phyloP scores from a whole-genome alignment of 2,329 filamentous ascomycete genomes.

The Saccharata proteae region DNA sequence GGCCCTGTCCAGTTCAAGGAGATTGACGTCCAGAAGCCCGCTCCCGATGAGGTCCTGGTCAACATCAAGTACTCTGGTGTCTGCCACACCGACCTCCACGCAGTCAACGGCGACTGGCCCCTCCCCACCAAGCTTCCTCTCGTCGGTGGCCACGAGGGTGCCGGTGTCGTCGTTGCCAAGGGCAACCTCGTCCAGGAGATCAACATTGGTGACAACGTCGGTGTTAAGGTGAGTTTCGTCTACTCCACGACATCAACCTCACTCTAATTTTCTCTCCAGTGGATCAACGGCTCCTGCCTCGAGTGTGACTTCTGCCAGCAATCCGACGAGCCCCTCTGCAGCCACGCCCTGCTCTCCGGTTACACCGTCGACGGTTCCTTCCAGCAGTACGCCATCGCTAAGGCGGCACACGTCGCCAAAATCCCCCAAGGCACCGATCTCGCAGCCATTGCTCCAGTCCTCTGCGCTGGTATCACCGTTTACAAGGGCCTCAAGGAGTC shows the following conservation, averaged over 20 bases:
- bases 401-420: slow-evolving; percentile 72
- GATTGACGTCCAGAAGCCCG: slow-evolving; percentile 71
- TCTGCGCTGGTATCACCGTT: slow-evolving; percentile 78
- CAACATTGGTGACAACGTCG: slow-evolving; percentile 71
- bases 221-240: slow-evolving; percentile 46
- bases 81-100: slow-evolving; percentile 77
- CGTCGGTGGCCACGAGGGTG: slow-evolving; percentile 69
- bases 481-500: slow-evolving; percentile 90
- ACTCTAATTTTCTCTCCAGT: slow-evolving; percentile 30
- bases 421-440: slow-evolving; percentile 67
- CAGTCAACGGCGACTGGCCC: slow-evolving; percentile 84
- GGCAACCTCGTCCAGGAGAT: slow-evolving; percentile 68
- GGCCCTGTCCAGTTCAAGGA: slow-evolving; percentile 60
- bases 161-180: slow-evolving; percentile 68
- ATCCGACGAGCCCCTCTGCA: slow-evolving; percentile 72
- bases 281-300: slow-evolving; percentile 82
- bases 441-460: slow-evolving; percentile 65
- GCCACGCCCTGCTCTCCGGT: slow-evolving; percentile 62
- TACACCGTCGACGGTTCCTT: slow-evolving; percentile 91
- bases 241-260: background rate
- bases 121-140: slow-evolving; percentile 70
- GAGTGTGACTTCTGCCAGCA: slow-evolving; percentile 66
- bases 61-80: slow-evolving; percentile 86
- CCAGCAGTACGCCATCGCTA: slow-evolving; percentile 83
- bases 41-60: slow-evolving; percentile 80